Conservation (phyloP, 2,329 filamentous ascomycete genomes). For the Zasmidium angulare region DNA sequence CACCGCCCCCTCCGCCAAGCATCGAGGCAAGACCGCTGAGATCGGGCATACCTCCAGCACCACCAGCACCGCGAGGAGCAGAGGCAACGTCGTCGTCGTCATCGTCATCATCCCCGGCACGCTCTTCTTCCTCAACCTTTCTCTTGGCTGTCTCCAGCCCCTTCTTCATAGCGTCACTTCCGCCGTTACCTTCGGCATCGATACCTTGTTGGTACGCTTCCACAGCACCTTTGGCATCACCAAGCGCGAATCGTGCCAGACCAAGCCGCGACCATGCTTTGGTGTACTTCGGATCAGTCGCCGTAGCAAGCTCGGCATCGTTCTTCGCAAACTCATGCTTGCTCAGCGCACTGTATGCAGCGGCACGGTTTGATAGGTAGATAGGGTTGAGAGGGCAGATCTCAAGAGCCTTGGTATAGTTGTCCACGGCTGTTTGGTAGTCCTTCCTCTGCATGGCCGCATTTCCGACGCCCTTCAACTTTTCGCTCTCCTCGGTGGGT, state of each 20-base stretch:
- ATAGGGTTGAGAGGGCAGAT: constrained; percentile 85
- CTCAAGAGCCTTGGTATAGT: constrained; percentile 83
- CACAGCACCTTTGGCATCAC: constrained; percentile 87
- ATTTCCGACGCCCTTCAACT: constrained; percentile 87
- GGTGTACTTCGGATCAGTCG: constrained; percentile 86
- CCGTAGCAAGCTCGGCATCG: constrained; percentile 88
- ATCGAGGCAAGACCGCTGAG: constrained; percentile 44
- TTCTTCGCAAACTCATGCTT: constrained; percentile 81
- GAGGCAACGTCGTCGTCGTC: constrained; percentile 21
- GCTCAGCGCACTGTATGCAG: constrained; percentile 80
- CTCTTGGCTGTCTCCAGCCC: constrained; percentile 91
- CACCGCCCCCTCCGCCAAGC: constrained; percentile 60
- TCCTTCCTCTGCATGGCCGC: constrained; percentile 94
- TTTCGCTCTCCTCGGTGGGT: constrained; percentile 75
- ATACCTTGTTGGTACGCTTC: constrained; percentile 93
- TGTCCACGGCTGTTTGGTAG: constrained; percentile 75
- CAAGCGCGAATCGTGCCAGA: constrained; percentile 85
- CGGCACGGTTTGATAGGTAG: constrained; percentile 96
- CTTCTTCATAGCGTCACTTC: constrained; percentile 96
- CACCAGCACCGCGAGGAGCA: constrained; percentile 33
- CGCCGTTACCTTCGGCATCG: constrained; percentile 88
- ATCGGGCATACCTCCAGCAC: constrained; percentile 45
- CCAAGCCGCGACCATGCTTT: constrained; percentile 96
- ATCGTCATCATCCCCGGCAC: constrained; percentile 39
- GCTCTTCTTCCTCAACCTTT: constrained; percentile 76